phyloP scores from a whole-genome alignment of 257 asterid species.

The Sherardia arvensis region DNA sequence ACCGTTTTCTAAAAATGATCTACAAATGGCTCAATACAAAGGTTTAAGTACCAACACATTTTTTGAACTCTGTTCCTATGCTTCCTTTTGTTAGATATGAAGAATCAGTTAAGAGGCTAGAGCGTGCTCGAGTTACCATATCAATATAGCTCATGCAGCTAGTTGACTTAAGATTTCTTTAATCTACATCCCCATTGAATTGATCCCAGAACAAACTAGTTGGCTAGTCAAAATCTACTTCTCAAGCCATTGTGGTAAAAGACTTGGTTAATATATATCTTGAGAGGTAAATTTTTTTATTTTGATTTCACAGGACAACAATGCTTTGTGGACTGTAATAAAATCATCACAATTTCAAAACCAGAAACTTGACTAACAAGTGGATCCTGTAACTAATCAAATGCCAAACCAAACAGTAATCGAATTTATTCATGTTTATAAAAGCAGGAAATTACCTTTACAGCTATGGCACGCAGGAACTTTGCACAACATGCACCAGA shows the following conservation, averaged over 20 bases:
- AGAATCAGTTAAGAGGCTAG: neutral
- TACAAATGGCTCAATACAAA: neutral
- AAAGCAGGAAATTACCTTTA: slow-evolving; percentile 25
- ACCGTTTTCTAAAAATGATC: neutral
- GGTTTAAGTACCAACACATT: neutral
- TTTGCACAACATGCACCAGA: slow-evolving; percentile 40
- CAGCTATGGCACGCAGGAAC: slow-evolving; percentile 44
- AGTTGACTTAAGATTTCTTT: neutral
- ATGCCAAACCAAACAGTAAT: neutral
- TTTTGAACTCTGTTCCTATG: too few relatives aligned
- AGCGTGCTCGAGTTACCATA: too few relatives aligned
- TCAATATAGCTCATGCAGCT: neutral
- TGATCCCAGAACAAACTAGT: neutral
- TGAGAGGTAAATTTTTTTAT: too few relatives aligned
- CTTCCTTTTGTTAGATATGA: neutral
- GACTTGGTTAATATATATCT: neutral
- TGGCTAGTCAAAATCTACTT: neutral
- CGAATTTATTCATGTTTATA: too few relatives aligned
- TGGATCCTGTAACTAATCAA: neutral
- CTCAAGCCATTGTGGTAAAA: neutral
- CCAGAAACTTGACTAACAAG: neutral
- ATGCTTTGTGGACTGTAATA: too few relatives aligned
- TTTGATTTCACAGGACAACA: too few relatives aligned
- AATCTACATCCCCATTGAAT: neutral
- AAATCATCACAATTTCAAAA: neutral